Percentiles rank a stretch among this genome's conserved stretches.
phyloP scores from a whole-genome alignment of 371 early-diverging fungal species.

The Catenaria anguillulae region DNA sequence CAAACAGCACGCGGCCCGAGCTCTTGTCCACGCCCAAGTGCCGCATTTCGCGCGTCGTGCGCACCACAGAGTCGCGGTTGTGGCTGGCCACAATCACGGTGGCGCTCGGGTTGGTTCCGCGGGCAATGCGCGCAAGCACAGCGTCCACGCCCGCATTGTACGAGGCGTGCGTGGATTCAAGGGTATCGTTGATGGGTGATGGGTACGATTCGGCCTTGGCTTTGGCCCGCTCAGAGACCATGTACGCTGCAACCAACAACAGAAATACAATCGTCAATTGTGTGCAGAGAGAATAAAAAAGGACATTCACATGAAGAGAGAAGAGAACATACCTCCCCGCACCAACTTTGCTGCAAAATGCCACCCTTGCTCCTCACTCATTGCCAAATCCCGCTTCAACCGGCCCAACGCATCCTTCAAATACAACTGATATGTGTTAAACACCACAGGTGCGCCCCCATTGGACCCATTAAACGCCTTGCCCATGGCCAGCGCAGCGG shows the following conservation, averaged over 20 bases:
- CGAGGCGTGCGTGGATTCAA: constrained; percentile 66
- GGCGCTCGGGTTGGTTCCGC: constrained; percentile 8
- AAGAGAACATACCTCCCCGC: constrained; percentile 43
- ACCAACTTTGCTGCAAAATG: constrained; percentile 82
- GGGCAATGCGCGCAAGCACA: constrained; percentile 39
- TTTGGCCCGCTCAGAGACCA: constrained; percentile 17
- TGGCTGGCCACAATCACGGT: constrained; percentile 82
- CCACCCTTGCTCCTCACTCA: constrained; percentile 50
- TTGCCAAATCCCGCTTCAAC: constrained; percentile 51
- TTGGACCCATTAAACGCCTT: constrained; percentile 43
- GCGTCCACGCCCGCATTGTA: constrained; percentile 68
- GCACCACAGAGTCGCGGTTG: constrained; percentile 63
- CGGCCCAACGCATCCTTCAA: constrained; percentile 51
- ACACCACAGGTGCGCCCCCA: constrained; percentile 45
- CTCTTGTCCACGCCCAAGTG: constrained; percentile 33
- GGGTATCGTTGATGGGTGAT: constrained; percentile 66
- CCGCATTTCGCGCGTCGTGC: constrained; percentile 48
- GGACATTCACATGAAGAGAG: constrained; percentile 26
- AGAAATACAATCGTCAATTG: constrained; percentile 10
- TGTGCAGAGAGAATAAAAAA: background rate
- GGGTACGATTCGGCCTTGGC: constrained; percentile 48
- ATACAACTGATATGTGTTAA: constrained; percentile 93
- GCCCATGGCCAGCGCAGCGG: constrained; percentile 52
- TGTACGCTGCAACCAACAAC: constrained; percentile 6
- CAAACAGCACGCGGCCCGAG: constrained; percentile 68